Evolutionary conservation across 2,329 filamentous ascomycete species (phyloP).

Genomic region (Mycosphaerella arachidis): DNA sequence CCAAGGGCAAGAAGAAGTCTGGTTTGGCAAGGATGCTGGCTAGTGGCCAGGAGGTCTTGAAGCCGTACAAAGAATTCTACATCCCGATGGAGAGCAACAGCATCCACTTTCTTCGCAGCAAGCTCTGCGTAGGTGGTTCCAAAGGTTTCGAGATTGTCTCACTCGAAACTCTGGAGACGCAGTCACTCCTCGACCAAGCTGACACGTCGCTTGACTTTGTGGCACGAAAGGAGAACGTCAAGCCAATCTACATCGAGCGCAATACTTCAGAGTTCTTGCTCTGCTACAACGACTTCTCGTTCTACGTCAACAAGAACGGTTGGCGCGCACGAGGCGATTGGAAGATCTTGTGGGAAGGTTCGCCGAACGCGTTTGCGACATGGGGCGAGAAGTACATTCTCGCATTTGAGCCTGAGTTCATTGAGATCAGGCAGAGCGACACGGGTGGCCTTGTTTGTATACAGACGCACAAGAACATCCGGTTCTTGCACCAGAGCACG

Average conservation of each 20-base stretch:
- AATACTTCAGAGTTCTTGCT: constrained; percentile 95
- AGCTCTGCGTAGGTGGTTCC: constrained; percentile 91
- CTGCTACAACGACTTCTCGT: constrained; percentile 97
- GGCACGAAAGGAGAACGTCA: constrained; percentile 76
- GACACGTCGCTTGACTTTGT: constrained; percentile 98
- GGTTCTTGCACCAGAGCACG: constrained; percentile 91
- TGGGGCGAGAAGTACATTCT: constrained; percentile 90
- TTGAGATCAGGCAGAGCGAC: constrained; percentile 93
- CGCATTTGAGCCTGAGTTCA: constrained; percentile 95
- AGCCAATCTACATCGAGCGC: constrained; percentile 94
- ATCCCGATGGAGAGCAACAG: constrained; percentile 97
- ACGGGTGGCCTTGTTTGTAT: constrained; percentile 88
- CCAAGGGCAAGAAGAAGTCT: constrained; percentile 79
- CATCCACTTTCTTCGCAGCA: constrained; percentile 94
- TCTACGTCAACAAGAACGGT: constrained; percentile 98
- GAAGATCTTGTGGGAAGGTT: constrained; percentile 96
- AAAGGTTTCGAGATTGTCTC: constrained; percentile 96
- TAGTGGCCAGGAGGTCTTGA: constrained; percentile 85
- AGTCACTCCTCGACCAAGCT: constrained; percentile 92
- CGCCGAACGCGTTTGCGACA: constrained; percentile 84
- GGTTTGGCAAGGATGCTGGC: constrained; percentile 95
- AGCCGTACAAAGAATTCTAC: constrained; percentile 98
- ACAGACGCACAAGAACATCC: constrained; percentile 90
- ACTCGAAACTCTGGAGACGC: constrained; percentile 94
- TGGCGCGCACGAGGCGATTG: constrained; percentile 95